These are phyloP conservation scores for Lentinula aciculospora DNA, from an alignment of 768 basidiomycete genomes.

Conservation along the genomic window DNA sequence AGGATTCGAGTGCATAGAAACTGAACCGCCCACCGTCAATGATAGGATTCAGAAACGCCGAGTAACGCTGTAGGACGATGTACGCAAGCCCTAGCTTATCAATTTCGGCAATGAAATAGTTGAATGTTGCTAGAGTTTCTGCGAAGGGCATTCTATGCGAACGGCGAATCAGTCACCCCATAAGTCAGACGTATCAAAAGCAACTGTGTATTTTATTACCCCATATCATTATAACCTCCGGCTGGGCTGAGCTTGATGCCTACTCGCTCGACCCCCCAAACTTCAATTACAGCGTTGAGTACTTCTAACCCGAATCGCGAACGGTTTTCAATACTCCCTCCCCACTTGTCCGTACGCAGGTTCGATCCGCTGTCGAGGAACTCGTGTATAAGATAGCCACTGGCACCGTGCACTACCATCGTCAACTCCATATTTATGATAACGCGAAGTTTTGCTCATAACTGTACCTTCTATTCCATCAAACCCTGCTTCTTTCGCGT, in stretches of 20 bases:
- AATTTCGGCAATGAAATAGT: slow-evolving; percentile 33
- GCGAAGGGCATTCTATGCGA: slow-evolving; percentile 33
- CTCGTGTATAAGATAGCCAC: slow-evolving; percentile 30
- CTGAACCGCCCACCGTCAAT: slow-evolving; percentile 1
- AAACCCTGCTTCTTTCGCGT: slow-evolving; percentile 29
- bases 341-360: slow-evolving; percentile 36
- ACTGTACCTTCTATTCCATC: slow-evolving; percentile 27
- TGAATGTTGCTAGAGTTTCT: slow-evolving; percentile 36
- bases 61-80: neutral
- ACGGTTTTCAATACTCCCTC: slow-evolving; percentile 37
- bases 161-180: neutral
- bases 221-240: slow-evolving; percentile 28
- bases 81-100: slow-evolving; percentile 26
- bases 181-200: neutral
- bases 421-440: too few species aligned
- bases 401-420: slow-evolving; percentile 20
- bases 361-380: slow-evolving; percentile 29
- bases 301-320: slow-evolving; percentile 32
- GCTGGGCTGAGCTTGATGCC: slow-evolving; percentile 14
- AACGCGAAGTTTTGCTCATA: neutral
- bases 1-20: slow-evolving; percentile 13
- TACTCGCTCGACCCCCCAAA: slow-evolving; percentile 25
- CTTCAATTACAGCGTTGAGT: slow-evolving; percentile 23
- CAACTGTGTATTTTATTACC: slow-evolving; percentile 9
- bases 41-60: neutral